Evolutionary conservation across 805 yeast species (phyloP).

Genomic region (Nakazawaea populi): DNA sequence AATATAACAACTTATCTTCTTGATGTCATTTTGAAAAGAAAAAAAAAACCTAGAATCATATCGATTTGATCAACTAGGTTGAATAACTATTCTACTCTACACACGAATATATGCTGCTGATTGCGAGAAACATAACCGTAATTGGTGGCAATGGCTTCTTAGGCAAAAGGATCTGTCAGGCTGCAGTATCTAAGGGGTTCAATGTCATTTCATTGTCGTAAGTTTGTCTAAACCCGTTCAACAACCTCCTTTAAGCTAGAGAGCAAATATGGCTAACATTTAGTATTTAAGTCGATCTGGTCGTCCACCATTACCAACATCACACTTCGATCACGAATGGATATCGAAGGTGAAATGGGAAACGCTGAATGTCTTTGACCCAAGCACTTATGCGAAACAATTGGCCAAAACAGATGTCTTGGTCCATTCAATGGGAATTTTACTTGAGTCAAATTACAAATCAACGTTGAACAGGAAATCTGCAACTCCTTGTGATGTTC

Average conservation of each 20-base stretch:
- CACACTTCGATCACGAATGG: constrained; percentile 36
- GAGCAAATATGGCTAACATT: too few species aligned
- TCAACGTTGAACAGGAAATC: constrained; percentile 28
- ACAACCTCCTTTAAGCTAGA: too few species aligned
- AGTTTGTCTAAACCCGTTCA: constrained; percentile 10
- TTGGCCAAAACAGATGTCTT: constrained; percentile 54
- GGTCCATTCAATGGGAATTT: constrained; percentile 77
- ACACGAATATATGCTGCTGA: background rate
- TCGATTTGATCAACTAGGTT: too few species aligned
- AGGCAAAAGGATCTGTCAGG: constrained; percentile 61
- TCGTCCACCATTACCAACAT: constrained; percentile 32
- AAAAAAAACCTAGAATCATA: too few species aligned
- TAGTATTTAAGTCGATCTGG: constrained; percentile 41
- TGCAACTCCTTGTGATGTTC: constrained; percentile 13
- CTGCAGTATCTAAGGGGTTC: constrained; percentile 56
- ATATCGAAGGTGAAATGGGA: constrained; percentile 57
- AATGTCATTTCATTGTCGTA: constrained; percentile 61
- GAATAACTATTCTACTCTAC: too few species aligned
- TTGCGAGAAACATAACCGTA: constrained; percentile 35
- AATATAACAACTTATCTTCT: too few species aligned
- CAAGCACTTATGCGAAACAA: constrained; percentile 45
- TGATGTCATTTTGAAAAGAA: too few species aligned
- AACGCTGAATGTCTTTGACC: constrained; percentile 62
- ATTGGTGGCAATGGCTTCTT: constrained; percentile 89
- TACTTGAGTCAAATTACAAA: constrained; percentile 69